Base-by-base conservation (phyloP, 768 basidiomycete species). In the Termitomyces sp. region DNA sequence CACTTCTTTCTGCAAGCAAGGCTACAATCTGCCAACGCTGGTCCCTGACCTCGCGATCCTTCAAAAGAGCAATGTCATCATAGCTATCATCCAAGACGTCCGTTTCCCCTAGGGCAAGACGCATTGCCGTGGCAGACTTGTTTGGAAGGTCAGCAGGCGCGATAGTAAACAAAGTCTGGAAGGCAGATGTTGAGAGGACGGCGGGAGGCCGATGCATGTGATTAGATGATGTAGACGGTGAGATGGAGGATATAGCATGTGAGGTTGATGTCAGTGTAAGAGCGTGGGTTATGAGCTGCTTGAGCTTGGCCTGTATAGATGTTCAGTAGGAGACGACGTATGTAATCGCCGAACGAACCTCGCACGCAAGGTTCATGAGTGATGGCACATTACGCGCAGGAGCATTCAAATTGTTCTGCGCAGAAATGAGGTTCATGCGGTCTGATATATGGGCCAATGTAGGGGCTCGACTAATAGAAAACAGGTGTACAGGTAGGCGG, bases 251-350 rank as follows among this genome's bases (percentile, higher is more conserved):
- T 60, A 90, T 85, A 28, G 87, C 83, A 60, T 86, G 82, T 6
- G 90, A 91, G 8, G 83, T 78, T 0, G 88, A 83, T 2, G 88
- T 90, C 10, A 91, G 72, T 2, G 88, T 85, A 30, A 93, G 68
- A 5, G 90, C 88, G 61, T 88, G 88, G 1, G 85, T 88, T 59
- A 93, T 86, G 26, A 92, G 79, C 55, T 91, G 87, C 64, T 93
- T 93, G 4, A 93, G 76, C 65, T 90, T 89, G 17, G 87, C 87
- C 88, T 90, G 58, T 15, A 34, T 38, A 2, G 28, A 43, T 24
- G 55, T 32, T 55, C 21, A 46, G 12, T 32, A 54, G 54, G 38
- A 45, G 51, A 42, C 9, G n/a, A 19, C 12, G 30, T 12, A 10
- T 7, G 50, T 46, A 28, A 21, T n/a, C 34, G 37, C n/a, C 11